Evolutionary conservation across 1,284 basidiomycete species (phyloP).

Genomic region (Vanrija pseudolonga): DNA sequence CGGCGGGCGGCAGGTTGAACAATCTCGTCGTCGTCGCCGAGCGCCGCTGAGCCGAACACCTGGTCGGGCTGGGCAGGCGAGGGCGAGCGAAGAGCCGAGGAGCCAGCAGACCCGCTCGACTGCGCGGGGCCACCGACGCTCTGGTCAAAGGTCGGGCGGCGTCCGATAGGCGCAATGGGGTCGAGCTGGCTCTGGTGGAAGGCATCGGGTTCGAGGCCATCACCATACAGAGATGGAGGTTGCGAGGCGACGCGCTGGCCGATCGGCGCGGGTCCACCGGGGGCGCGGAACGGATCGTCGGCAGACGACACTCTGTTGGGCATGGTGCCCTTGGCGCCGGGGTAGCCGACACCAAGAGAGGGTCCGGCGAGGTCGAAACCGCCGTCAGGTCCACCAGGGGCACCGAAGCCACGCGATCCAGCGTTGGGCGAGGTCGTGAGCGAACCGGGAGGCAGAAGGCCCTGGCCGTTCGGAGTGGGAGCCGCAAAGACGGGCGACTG

Average conservation of each 20-base stretch:
- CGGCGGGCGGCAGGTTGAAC: slow-evolving; percentile 27
- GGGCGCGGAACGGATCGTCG: slow-evolving; percentile 34
- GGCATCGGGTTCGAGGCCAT: slow-evolving; percentile 3
- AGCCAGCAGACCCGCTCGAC: no score
- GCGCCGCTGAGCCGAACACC: slow-evolving; percentile 39
- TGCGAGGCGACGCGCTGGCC: slow-evolving; percentile 21
- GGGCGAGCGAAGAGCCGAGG: not conserved
- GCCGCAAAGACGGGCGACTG: slow-evolving; percentile 32
- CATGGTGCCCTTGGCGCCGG: slow-evolving; percentile 16
- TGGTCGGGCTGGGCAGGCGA: slow-evolving; percentile 31
- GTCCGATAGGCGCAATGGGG: slow-evolving; percentile 5
- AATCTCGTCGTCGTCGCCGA: slow-evolving; percentile 38
- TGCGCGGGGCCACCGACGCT: not conserved
- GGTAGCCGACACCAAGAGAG: slow-evolving; percentile 38
- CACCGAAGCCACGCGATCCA: slow-evolving; percentile 3
- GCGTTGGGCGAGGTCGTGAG: slow-evolving; percentile 30
- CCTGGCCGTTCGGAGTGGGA: slow-evolving; percentile 22
- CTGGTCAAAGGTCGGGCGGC: slow-evolving; percentile 3
- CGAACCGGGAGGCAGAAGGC: slow-evolving; percentile 3
- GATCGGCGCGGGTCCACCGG: slow-evolving; percentile 26
- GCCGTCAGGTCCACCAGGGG: not conserved
- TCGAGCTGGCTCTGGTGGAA: slow-evolving; percentile 2
- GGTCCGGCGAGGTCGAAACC: slow-evolving; percentile 16
- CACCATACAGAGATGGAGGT: slow-evolving; percentile 11
- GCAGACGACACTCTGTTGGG: slow-evolving; percentile 21